Conservation (phyloP, 2,329 filamentous ascomycete species). For the Annulohypoxylon truncatum region DNA sequence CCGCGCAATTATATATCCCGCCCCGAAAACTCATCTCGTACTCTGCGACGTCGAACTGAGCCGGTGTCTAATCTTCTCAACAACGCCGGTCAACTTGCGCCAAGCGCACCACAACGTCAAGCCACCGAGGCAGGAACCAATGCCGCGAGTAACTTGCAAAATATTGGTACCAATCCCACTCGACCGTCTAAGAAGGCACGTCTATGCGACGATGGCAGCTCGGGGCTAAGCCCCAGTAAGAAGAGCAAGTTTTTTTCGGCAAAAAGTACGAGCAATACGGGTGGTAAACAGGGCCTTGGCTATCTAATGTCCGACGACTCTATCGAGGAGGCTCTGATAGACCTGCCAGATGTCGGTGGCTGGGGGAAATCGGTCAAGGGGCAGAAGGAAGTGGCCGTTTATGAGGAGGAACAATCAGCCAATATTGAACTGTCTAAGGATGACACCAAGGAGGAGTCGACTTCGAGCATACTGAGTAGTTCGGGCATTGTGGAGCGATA, state of each 20-base stretch:
- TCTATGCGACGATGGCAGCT: constrained; percentile 59
- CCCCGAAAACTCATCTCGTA: constrained; percentile 52
- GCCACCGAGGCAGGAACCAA: constrained; percentile 33
- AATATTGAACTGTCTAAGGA: constrained; percentile 34
- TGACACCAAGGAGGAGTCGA: constrained; percentile 1
- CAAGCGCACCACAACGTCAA: constrained; percentile 45
- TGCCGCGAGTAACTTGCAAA: constrained; percentile 25
- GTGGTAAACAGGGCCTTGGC: constrained; percentile 53
- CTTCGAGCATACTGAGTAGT: constrained; percentile 46
- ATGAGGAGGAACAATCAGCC: constrained; percentile 54
- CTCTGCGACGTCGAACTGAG: constrained; percentile 64
- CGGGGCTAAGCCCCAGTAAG: constrained; percentile 49
- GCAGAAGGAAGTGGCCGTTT: constrained; percentile 57
- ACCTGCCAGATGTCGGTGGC: constrained; percentile 63
- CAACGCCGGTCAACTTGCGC: constrained; percentile 43
- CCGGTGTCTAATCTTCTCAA: constrained; percentile 60
- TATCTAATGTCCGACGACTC: constrained; percentile 68
- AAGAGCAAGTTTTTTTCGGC: constrained; percentile 67
- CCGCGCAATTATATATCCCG: constrained; percentile 48
- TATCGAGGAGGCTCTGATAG: constrained; percentile 64
- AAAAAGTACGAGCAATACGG: constrained; percentile 41
- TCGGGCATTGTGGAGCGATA: constrained; percentile 53
- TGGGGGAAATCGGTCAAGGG: constrained; percentile 57
- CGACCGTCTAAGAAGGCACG: constrained; percentile 69
- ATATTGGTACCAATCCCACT: constrained; percentile 21